Evolutionary conservation across 495 filamentous ascomycete species (phyloP).

Genomic region (Halenospora varia): DNA sequence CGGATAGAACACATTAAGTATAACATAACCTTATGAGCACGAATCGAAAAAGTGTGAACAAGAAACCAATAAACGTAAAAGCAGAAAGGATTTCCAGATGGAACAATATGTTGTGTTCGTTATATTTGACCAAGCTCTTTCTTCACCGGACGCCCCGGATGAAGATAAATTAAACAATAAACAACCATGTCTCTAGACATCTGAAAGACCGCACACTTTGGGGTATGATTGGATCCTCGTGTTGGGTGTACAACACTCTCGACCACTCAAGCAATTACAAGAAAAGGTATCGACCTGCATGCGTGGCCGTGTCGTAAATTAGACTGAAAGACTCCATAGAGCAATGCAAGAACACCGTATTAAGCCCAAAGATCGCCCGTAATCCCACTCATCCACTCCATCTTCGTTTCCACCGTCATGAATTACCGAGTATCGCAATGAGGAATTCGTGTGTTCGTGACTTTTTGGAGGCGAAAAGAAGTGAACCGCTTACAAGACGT

Average conservation of each 20-base stretch:
- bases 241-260: constrained; percentile 12
- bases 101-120: constrained; percentile 22
- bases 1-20: constrained; percentile 25
- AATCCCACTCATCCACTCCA: constrained; percentile 24
- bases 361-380: constrained; percentile 26
- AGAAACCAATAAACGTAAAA: constrained; percentile 22
- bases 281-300: constrained; percentile 32
- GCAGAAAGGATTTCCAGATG: constrained; percentile 30
- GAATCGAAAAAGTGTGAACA: constrained; percentile 25
- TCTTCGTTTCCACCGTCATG: constrained; percentile 35
- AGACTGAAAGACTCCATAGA: constrained; percentile 31
- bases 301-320: constrained; percentile 29
- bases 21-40: too few relatives aligned
- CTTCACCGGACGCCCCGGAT: constrained; percentile 12
- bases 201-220: constrained; percentile 35
- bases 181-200: constrained; percentile 28
- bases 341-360: constrained; percentile 34
- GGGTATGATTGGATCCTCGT: constrained; percentile 19
- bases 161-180: constrained; percentile 16
- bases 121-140: constrained; percentile 23
- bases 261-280: constrained; percentile 38
- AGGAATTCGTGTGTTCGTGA: constrained; percentile 19
- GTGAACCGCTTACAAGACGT: constrained; percentile 63
- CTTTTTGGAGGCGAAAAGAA: constrained; percentile 9
- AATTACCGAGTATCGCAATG: constrained; percentile 20